Base-by-base conservation (phyloP, 192 early-diverging fungal species). In the Coemansia sp. region DNA sequence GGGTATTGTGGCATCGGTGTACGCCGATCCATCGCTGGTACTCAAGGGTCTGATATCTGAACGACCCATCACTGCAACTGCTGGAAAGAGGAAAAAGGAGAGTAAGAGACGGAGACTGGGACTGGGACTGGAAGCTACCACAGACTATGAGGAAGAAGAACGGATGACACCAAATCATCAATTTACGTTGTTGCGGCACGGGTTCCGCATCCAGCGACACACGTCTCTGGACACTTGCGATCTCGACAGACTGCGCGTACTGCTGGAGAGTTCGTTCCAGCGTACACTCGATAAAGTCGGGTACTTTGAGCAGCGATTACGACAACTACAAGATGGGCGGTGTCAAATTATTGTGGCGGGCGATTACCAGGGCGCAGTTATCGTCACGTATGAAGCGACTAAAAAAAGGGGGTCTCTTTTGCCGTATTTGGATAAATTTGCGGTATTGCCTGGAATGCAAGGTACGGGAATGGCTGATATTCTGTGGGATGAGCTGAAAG, bases 401-500 rank as follows among this genome's bases (percentile, higher is more conserved):
- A 36, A 22, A 20, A 56, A 25, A 36, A 31, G 32, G 49, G 22
- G 43, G 74, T 29, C 73, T 91, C 10, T 83, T 14, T 58, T 75
- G 24, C 64, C 76, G 43, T 98, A 98, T 62, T 74, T 98, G 22
- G 96, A 98, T 84, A 98, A 98, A 66, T 96, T 97, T 79, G 92
- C 93, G 0, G 93, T 96, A 15, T 84, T 87, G 2, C 96, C 95
- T 1, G 85, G 84, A 20, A 87, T 83, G 54, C 96, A 98, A 79
- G 96, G 96, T 10, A 93, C 92, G 22, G 96, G 96, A 0, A 87
- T 95, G 46, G 94, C 95, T 0, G 96, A 98, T 71, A 95, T 96
- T n/a, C 70, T 98, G 47, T 98, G 96, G 96, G 87, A 89, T 41
- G 84, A 87, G 64, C 73, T 97, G 61, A 77, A 83, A 29, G 83